These are phyloP conservation scores for Podochytrium sp. DNA, from an alignment of 192 early-diverging fungal genomes.

Conservation along the genomic window DNA sequence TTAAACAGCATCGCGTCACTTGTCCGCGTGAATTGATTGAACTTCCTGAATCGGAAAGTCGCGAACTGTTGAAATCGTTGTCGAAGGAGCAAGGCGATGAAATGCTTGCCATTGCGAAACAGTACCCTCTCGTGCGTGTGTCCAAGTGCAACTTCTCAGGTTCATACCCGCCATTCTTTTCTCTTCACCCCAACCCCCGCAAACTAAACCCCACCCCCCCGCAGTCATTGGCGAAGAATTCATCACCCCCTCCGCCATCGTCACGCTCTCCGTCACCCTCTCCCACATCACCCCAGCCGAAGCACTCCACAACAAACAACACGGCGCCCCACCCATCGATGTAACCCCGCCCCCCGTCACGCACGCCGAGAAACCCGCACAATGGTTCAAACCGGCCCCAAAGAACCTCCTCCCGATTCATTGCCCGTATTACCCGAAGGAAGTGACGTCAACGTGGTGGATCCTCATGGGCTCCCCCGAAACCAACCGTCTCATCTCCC, in stretches of 20 bases:
- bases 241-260: slow-evolving; percentile 53
- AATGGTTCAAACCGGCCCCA: slow-evolving; percentile 31
- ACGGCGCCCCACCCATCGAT: not conserved
- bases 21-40: slow-evolving; percentile 72
- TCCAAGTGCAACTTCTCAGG: slow-evolving; percentile 81
- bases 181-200: not conserved
- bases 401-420: slow-evolving; percentile 47
- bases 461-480: slow-evolving; percentile 85
- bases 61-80: slow-evolving; percentile 51
- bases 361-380: slow-evolving; percentile 32
- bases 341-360: slow-evolving; percentile 13
- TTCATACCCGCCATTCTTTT: slow-evolving; percentile 26
- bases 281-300: slow-evolving; percentile 29
- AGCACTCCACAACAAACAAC: slow-evolving; percentile 29
- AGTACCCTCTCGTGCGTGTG: slow-evolving; percentile 79
- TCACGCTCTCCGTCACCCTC: slow-evolving; percentile 51
- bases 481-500: slow-evolving; percentile 76
- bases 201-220: too few relatives aligned
- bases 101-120: slow-evolving; percentile 72
- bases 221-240: slow-evolving; percentile 50
- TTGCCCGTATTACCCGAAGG: slow-evolving; percentile 69
- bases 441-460: slow-evolving; percentile 87
- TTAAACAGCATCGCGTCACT: slow-evolving; percentile 25
- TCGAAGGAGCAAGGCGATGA: slow-evolving; percentile 69
- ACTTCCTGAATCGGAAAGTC: slow-evolving; percentile 67